phyloP scores from a whole-genome alignment of 441 rosid genomes.

The Manihot esculenta region DNA sequence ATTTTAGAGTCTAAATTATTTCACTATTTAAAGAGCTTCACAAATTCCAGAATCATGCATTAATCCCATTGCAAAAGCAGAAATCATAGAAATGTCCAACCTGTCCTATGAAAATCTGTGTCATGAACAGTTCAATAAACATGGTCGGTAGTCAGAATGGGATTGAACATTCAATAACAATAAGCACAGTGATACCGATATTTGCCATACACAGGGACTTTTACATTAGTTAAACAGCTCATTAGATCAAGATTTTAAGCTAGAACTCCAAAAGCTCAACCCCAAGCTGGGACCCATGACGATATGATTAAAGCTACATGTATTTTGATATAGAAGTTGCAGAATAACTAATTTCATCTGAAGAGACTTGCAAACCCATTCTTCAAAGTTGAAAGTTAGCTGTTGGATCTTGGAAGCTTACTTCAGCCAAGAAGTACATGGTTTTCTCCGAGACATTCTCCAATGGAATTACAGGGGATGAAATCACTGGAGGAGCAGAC shows the following conservation, averaged over 20 bases:
- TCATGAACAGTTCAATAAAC: not conserved
- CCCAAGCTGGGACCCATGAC: not conserved
- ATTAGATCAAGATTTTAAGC: not conserved
- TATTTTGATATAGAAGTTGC: not conserved
- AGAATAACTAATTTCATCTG: not conserved
- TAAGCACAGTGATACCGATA: not conserved
- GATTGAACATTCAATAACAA: not conserved
- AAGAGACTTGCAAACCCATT: constrained; percentile 7
- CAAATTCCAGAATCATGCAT: too few species aligned
- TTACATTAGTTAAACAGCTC: not conserved
- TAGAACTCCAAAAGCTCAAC: not conserved
- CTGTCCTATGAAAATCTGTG: not conserved
- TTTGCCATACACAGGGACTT: not conserved
- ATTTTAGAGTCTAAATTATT: too few species aligned
- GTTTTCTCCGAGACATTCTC: constrained; percentile 65
- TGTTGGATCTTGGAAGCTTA: too few species aligned
- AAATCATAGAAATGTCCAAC: not conserved
- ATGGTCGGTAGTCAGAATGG: not conserved
- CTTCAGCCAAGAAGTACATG: constrained; percentile 81
- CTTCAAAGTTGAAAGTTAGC: constrained; percentile 7
- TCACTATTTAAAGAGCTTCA: too few species aligned
- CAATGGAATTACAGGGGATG: constrained; percentile 36
- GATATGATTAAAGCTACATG: not conserved
- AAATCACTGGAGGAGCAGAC: constrained; percentile 74
- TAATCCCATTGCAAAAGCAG: not conserved